Percentiles rank a stretch among this genome's conserved stretches.
Conservation (phyloP, 805 yeast species). For the Kazachstania martiniae region DNA sequence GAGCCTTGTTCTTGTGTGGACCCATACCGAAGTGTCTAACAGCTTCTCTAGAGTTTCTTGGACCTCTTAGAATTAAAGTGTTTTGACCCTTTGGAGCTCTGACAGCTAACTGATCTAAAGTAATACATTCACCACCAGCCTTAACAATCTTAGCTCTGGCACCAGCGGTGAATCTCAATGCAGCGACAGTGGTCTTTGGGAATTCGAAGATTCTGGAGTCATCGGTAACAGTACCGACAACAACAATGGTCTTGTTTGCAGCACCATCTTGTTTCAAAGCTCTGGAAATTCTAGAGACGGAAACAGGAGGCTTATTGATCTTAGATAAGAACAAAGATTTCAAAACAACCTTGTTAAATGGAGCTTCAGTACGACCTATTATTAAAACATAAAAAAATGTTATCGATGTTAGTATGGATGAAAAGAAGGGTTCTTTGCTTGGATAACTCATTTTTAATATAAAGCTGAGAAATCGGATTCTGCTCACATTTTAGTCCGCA, state of each 20-base stretch:
- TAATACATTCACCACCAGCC: constrained; percentile 99
- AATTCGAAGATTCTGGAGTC: constrained; percentile 87
- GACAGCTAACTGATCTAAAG: constrained; percentile 96
- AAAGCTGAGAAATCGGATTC: constrained; percentile 4
- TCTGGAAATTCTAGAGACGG: constrained; percentile 81
- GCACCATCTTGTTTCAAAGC: constrained; percentile 78
- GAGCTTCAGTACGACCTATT: constrained; percentile 94
- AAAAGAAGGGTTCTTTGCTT: no score
- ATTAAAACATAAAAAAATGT: constrained; percentile 5
- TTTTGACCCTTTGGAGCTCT: constrained; percentile 99
- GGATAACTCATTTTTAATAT: no score
- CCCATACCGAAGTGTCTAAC: constrained; percentile 99
- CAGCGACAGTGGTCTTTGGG: constrained; percentile 98
- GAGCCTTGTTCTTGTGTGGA: constrained; percentile 99
- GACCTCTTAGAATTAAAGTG: constrained; percentile 97
- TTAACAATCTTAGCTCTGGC: constrained; percentile 95
- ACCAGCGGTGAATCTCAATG: constrained; percentile 97
- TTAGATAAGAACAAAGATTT: constrained; percentile 92
- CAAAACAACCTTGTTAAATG: constrained; percentile 96
- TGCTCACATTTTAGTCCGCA: constrained; percentile 7
- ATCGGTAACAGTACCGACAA: constrained; percentile 98
- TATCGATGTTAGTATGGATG: constrained; percentile 28
- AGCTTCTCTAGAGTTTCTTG: constrained; percentile 98
- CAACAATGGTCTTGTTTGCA: constrained; percentile 85
- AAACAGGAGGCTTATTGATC: constrained; percentile 99